Percentiles rank a stretch among this genome's conserved stretches.
These are phyloP conservation scores for Nicotiana paniculata DNA, from an alignment of 257 asterid species.

Conservation along the genomic window DNA sequence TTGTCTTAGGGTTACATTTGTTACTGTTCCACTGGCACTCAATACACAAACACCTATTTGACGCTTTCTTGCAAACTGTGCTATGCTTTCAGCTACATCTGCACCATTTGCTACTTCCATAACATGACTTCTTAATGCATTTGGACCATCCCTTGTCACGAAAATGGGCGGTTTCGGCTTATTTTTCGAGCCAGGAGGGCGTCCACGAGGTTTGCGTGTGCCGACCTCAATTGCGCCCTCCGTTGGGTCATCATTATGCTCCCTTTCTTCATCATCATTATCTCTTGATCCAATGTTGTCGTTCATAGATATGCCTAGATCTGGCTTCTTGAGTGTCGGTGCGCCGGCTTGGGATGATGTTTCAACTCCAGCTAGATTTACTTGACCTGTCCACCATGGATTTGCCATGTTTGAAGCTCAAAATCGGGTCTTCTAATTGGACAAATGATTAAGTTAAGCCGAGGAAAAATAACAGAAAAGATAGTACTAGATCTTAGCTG, in stretches of 20 bases:
- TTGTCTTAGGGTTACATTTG: conserved; percentile 54
- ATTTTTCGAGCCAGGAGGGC: conserved; percentile 63
- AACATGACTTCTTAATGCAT: conserved; percentile 55
- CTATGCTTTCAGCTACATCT: conserved; percentile 58
- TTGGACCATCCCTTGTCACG: conserved; percentile 60
- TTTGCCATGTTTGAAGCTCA: conserved; percentile 31
- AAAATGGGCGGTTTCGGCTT: conserved; percentile 59
- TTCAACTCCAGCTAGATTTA: conserved; percentile 38
- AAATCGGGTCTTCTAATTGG: not conserved
- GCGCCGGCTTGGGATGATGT: conserved; percentile 28
- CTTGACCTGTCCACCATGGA: conserved; percentile 62
- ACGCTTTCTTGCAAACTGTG: conserved; percentile 51
- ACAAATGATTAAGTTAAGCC: no score
- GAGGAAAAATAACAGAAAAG: not conserved
- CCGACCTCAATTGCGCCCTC: conserved; percentile 50
- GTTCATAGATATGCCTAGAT: conserved; percentile 44
- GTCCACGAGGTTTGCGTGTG: conserved; percentile 42
- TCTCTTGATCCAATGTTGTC: conserved; percentile 22
- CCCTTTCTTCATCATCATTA: conserved; percentile 25
- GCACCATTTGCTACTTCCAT: conserved; percentile 55
- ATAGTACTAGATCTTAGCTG: no score
- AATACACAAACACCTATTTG: conserved; percentile 58
- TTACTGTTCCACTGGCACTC: conserved; percentile 53
- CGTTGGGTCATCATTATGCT: conserved; percentile 39
- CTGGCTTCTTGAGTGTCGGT: conserved; percentile 33